These are phyloP conservation scores for Verticillium tricorpus DNA, from an alignment of 2,329 filamentous ascomycete genomes.

Conservation along the genomic window DNA sequence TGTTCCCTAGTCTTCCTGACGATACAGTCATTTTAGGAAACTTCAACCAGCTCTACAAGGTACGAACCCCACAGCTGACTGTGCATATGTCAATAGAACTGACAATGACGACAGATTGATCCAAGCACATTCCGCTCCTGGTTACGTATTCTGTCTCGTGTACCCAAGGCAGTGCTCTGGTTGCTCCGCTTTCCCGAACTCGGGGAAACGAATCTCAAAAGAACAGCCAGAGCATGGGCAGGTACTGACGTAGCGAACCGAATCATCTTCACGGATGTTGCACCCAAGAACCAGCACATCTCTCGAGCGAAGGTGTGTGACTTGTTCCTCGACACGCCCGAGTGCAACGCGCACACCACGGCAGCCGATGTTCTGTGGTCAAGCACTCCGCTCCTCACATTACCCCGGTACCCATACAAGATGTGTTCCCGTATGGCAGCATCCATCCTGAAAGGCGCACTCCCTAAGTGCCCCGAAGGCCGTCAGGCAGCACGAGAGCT, in stretches of 20 bases:
- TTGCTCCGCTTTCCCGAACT: constrained; percentile 93
- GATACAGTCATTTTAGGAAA: constrained; percentile 90
- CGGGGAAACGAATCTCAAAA: constrained; percentile 78
- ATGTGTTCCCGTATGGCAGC: constrained; percentile 99
- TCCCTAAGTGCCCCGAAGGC: constrained; percentile 70
- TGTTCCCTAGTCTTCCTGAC: constrained; percentile 80
- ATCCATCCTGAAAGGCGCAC: constrained; percentile 83
- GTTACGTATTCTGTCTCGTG: constrained; percentile 80
- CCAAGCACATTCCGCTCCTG: constrained; percentile 94
- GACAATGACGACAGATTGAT: constrained; percentile 66
- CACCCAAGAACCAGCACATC: constrained; percentile 91
- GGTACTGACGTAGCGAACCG: constrained; percentile 78
- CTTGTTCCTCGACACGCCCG: constrained; percentile 92
- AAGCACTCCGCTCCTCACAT: constrained; percentile 84
- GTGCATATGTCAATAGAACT: constrained; percentile 3
- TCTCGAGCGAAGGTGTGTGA: constrained; percentile 87
- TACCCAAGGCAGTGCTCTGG: constrained; percentile 90
- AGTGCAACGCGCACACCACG: constrained; percentile 97
- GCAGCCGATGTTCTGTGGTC: constrained; percentile 96
- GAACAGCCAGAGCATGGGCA: constrained; percentile 80
- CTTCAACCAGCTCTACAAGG: constrained; percentile 99
- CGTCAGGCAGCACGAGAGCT: constrained; percentile 65
- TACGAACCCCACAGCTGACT: constrained; percentile 30
- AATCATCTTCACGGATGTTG: constrained; percentile 93
- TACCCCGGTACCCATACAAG: constrained; percentile 91